phyloP scores from a whole-genome alignment of 495 filamentous ascomycete species.

The Apiosordaria backusii region DNA sequence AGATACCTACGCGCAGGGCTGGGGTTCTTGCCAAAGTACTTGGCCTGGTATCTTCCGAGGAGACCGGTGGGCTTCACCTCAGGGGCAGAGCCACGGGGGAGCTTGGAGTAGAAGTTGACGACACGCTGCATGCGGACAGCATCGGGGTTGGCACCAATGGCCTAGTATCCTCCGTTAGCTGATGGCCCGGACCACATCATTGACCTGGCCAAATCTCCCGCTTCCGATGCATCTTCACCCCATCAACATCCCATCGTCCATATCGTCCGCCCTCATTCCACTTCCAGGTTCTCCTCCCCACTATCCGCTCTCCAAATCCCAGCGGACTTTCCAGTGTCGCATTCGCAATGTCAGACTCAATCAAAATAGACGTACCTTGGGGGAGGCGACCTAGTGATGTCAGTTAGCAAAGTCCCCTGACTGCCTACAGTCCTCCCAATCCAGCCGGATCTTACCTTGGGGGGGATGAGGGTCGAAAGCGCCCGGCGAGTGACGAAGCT shows the following conservation, averaged over 20 bases:
- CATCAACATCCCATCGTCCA: not conserved
- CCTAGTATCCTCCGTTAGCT: conserved; percentile 46
- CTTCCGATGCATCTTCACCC: not conserved
- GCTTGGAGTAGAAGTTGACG: conserved; percentile 96
- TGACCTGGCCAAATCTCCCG: not conserved
- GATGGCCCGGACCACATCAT: not conserved
- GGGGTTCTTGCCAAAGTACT: conserved; percentile 91
- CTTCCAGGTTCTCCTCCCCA: not conserved
- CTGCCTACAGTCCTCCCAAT: conserved; percentile 1
- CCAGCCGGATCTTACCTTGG: conserved; percentile 69
- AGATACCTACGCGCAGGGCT: conserved; percentile 75
- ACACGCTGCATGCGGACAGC: conserved; percentile 93
- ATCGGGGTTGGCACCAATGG: conserved; percentile 88
- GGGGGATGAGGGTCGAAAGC: conserved; percentile 97
- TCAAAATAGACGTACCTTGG: conserved; percentile 66
- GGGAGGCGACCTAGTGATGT: conserved; percentile 66
- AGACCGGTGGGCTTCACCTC: conserved; percentile 73
- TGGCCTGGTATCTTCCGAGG: conserved; percentile 81
- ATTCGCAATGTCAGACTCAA: not conserved
- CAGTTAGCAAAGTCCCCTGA: conserved; percentile 28
- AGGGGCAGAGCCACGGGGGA: conserved; percentile 85
- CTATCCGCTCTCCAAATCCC: not conserved
- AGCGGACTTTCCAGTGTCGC: not conserved
- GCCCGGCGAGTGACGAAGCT: conserved; percentile 82
- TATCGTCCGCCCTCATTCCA: not conserved